Base-by-base conservation (phyloP, 495 filamentous ascomycete species). In the Cetradonia linearis region DNA sequence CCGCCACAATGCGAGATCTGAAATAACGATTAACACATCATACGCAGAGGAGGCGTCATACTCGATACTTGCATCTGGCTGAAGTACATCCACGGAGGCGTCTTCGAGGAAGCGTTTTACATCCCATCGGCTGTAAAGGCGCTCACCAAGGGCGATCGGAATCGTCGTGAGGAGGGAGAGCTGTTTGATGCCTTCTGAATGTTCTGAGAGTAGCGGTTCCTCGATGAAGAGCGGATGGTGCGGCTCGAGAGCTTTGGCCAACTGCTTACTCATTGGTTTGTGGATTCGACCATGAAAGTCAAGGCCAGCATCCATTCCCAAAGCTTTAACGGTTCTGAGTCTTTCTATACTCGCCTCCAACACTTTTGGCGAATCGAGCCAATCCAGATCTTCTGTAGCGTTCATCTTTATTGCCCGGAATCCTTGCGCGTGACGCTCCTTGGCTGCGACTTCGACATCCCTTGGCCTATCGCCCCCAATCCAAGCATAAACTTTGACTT, bases 381-480 rank as follows among this genome's bases (percentile, higher is more conserved):
- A 91, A 61, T 84, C 85, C 30, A 90, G 71, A 64, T 88, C 87
- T 67, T 84, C 86, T 5, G 86, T 90, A 18, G 81, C 87, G 66
- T 91, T 91, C 87, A 91, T 91, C 69, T 90, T 91, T 58, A 90
- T 75, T 7, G 81, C 77, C 34, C 75, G 82, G 70, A 90, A 87
- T 5, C 87, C 87, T 70, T 91, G 87, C 31, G 73, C 78, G 64
- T 82, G 78, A 27, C 87, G 83, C 16, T 73, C 78, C 65, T 83
- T 78, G 75, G 83, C 86, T 68, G 84, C 82, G 3, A 60, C 70
- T 64, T 83, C 79, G 0, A 92, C 81, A 65, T 91, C 88, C 27
- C 72, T 69, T 7, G 88, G 88, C n/a, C 86, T 76, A 65, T 92
- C 88, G 9, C 88, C 88, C 36, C 88, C 88, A 66, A 92, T 89